These are phyloP conservation scores for Suillus fuscotomentosus DNA, from an alignment of 768 basidiomycete genomes.

Conservation along the genomic window DNA sequence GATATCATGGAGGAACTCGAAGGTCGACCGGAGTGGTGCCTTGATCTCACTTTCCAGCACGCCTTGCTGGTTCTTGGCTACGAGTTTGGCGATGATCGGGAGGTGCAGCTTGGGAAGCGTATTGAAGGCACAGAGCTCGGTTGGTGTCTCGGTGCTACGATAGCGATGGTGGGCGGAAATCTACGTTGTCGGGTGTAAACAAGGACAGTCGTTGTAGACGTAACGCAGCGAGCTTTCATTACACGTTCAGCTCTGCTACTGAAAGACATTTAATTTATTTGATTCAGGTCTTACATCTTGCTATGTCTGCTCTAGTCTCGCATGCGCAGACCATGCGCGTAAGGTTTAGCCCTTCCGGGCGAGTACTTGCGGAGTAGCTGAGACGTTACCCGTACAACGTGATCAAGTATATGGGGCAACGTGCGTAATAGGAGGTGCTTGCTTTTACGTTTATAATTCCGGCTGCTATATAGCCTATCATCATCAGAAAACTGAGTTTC, in stretches of 20 bases:
- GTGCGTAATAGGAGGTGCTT: too few species aligned
- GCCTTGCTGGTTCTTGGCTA: constrained; percentile 85
- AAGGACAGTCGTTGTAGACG: neutral
- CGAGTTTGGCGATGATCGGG: constrained; percentile 71
- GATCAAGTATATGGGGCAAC: neutral
- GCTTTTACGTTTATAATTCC: neutral
- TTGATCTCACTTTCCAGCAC: constrained; percentile 96
- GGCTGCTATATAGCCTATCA: neutral
- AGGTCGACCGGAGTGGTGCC: constrained; percentile 89
- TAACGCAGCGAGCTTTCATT: neutral
- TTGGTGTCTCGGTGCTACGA: constrained; percentile 87
- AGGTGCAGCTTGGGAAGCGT: constrained; percentile 82
- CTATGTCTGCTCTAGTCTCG: neutral
- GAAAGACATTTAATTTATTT: neutral
- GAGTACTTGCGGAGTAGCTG: neutral
- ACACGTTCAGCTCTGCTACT: too few species aligned
- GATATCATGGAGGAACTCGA: constrained; percentile 66
- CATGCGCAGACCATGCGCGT: neutral
- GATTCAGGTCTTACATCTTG: neutral
- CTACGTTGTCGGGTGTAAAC: constrained; percentile 47
- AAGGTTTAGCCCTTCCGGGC: neutral
- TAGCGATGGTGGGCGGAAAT: constrained; percentile 67
- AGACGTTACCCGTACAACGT: neutral
- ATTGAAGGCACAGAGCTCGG: constrained; percentile 89
- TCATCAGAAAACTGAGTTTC: too few species aligned